Percentiles rank a stretch among this genome's conserved stretches.
phyloP scores from a whole-genome alignment of 352 stramenopile species.

The Pythium brachiatum region DNA sequence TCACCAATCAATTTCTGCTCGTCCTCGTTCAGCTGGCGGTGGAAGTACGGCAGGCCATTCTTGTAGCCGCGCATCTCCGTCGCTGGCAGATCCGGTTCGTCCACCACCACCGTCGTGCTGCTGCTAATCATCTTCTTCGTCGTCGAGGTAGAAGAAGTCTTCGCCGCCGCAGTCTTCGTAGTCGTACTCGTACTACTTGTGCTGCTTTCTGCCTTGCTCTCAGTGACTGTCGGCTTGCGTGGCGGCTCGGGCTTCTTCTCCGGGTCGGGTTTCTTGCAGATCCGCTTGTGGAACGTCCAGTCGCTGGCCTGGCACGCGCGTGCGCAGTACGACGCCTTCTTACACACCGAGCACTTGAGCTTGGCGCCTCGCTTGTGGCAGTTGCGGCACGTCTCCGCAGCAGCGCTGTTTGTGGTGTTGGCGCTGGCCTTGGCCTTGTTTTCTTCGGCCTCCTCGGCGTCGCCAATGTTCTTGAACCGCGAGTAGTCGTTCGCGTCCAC shows the following conservation, averaged over 20 bases:
- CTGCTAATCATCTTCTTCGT: conserved; percentile 32
- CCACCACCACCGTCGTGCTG: conserved; percentile 53
- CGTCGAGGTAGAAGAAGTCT: conserved; percentile 5
- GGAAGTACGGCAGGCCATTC: conserved; percentile 94
- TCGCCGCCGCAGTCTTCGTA: conserved; percentile 7
- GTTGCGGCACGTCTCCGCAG: conserved; percentile 57
- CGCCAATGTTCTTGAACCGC: conserved; percentile 78
- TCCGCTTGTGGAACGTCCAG: conserved; percentile 86
- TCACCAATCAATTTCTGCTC: conserved; percentile 96
- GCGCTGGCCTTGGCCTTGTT: conserved; percentile 8
- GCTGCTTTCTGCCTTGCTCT: background rate
- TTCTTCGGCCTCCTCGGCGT: conserved; percentile 23
- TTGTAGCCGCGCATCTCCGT: conserved; percentile 73
- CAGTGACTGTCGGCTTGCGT: conserved; percentile 24
- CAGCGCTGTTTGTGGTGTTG: background rate
- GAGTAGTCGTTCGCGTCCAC: conserved; percentile 87
- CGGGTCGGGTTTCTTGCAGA: conserved; percentile 79
- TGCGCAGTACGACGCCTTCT: conserved; percentile 82
- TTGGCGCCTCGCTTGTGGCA: conserved; percentile 73
- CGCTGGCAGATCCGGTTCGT: conserved; percentile 61
- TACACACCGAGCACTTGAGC: conserved; percentile 87
- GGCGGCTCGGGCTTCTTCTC: conserved; percentile 43
- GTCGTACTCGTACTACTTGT: background rate
- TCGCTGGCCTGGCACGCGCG: conserved; percentile 79
- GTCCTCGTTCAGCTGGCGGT: conserved; percentile 95